Base-by-base conservation (phyloP, 2,329 filamentous ascomycete genomes). In the Microdochium nivale region DNA sequence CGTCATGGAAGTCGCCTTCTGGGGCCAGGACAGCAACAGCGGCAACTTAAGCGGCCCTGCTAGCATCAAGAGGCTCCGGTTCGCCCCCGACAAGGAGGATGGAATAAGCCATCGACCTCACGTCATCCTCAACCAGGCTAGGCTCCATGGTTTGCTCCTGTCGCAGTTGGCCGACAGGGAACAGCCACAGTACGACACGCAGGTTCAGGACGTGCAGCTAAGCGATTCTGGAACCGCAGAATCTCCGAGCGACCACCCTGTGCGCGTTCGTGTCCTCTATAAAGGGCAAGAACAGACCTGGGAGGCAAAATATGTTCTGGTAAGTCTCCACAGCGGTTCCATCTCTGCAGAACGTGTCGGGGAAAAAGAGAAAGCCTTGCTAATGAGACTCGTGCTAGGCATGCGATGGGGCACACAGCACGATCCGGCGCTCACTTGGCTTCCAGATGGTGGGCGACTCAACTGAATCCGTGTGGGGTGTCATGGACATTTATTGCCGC, bases 1-100 rank as follows among this genome's bases (percentile, higher is more conserved):
- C 59, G 74, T 80, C 11, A 66, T 78, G 19, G 80, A 84, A 62
- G 67, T 80, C 2, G 71, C 73, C 3, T 83, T 84, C 55, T 84
- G 80, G 80, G 69, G 71, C 2, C 61, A 70, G 0, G 56, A 60
- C 4, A 59, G 55, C 7, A 47, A 23, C 46, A 46, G 40, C 25
- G 56, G 55, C 9, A 44, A 65, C 52, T 53, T 62, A 1, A 56
- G 51, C 19, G 21, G 51, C n/a, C 52, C 56, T 1, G 62, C 67
- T 1, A 65, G 63, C 1, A 80, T 84, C 52, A 62, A 65, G 43
- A 63, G 78, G 49, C 75, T 68, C 2, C 68, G 72, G 32, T 70
- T 71, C 25, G 73, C 76, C 0, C 69, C 78, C 2, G 82, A 86
- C 61, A 80, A 75, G 48, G 69, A 75, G 56, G 70, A 71, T 1